Percentiles rank a stretch among this genome's conserved stretches.
These are phyloP conservation scores for Backusella macrospora DNA, from an alignment of 192 early-diverging fungal species.

Conservation along the genomic window DNA sequence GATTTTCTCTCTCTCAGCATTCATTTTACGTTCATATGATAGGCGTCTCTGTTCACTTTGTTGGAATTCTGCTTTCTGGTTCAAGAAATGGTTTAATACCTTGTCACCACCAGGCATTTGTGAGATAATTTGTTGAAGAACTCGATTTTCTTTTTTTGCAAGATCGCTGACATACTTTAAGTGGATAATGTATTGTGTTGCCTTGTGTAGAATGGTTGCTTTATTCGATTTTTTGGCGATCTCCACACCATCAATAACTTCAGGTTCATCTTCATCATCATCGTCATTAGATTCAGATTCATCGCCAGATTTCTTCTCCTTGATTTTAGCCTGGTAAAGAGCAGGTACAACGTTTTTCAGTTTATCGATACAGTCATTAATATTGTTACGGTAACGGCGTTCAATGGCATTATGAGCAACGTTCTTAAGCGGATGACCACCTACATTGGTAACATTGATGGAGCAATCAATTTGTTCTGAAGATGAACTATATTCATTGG, in stretches of 20 bases:
- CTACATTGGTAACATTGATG: neutral
- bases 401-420: conserved; percentile 95
- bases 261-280: conserved; percentile 45
- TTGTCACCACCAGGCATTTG: conserved; percentile 50
- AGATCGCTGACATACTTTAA: conserved; percentile 47
- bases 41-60: conserved; percentile 18
- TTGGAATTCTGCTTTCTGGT: conserved; percentile 1
- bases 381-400: conserved; percentile 91
- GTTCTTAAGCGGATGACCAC: conserved; percentile 67
- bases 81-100: conserved; percentile 25
- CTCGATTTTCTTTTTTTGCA: conserved; percentile 46
- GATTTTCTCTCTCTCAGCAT: neutral
- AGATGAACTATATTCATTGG: neutral
- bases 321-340: conserved; percentile 56
- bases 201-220: conserved; percentile 87
- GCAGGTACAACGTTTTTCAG: conserved; percentile 84
- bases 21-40: conserved; percentile 13
- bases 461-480: neutral
- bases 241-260: conserved; percentile 77
- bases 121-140: conserved; percentile 45
- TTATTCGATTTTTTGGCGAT: conserved; percentile 90
- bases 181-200: conserved; percentile 86
- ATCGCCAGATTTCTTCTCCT: conserved; percentile 47
- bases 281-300: conserved; percentile 37
- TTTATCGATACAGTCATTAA: conserved; percentile 91